phyloP scores from a whole-genome alignment of 2,329 filamentous ascomycete species.

The Coniella lustricola region DNA sequence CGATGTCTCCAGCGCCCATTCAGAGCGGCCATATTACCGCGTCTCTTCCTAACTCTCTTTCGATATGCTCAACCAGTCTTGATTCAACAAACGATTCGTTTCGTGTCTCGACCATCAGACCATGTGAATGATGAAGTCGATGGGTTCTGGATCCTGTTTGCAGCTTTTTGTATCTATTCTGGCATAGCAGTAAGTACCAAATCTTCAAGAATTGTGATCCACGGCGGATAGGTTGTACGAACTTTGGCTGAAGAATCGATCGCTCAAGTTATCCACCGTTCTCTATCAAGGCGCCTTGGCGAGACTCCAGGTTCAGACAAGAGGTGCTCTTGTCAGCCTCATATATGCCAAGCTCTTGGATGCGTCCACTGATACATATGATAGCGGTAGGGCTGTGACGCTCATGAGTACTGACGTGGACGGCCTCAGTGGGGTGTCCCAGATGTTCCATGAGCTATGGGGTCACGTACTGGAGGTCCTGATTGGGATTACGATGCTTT shows the following conservation, averaged over 20 bases:
- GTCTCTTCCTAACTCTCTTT: slow-evolving; percentile 32
- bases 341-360: slow-evolving; percentile 15
- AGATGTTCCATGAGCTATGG: slow-evolving; percentile 37
- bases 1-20: slow-evolving; percentile 25
- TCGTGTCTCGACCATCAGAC: slow-evolving; percentile 16
- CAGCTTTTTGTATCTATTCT: slow-evolving; percentile 28
- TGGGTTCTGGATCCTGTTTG: slow-evolving; percentile 26
- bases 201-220: background rate
- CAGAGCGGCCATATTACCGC: slow-evolving; percentile 26
- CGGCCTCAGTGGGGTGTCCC: slow-evolving; percentile 24
- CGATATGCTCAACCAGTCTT: slow-evolving; percentile 34
- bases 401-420: slow-evolving; percentile 36
- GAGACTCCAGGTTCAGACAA: slow-evolving; percentile 19
- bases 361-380: slow-evolving; percentile 17
- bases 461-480: slow-evolving; percentile 33
- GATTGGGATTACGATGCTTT: slow-evolving; percentile 32
- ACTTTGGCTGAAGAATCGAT: background rate
- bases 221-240: background rate
- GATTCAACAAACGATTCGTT: slow-evolving; percentile 31
- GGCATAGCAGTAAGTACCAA: slow-evolving; percentile 29
- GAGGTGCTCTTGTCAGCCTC: slow-evolving; percentile 18
- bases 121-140: background rate
- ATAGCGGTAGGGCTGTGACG: slow-evolving; percentile 29
- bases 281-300: slow-evolving; percentile 20
- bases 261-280: slow-evolving; percentile 16